Conservation (phyloP, 1,284 basidiomycete species). For the Cerrena zonata region DNA sequence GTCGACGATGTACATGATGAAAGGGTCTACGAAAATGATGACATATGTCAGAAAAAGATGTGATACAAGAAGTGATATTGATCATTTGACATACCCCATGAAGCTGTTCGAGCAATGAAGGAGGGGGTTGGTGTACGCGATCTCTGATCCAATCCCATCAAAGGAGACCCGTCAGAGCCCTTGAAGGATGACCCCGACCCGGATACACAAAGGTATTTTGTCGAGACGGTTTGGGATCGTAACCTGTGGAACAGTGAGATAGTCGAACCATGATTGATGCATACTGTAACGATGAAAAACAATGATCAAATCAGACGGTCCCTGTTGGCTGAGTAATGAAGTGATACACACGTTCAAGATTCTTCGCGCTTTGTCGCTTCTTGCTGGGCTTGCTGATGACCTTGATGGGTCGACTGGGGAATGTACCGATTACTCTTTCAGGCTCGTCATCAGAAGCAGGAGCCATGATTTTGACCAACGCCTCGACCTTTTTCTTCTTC, state of each 20-base stretch:
- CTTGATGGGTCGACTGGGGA: slow-evolving; percentile 89
- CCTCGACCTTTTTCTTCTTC: slow-evolving; percentile 88
- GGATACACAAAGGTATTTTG: slow-evolving; percentile 91
- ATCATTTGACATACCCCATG: slow-evolving; percentile 58
- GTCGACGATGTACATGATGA: slow-evolving; percentile 92
- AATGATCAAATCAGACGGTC: slow-evolving; percentile 12
- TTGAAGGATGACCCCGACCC: slow-evolving; percentile 85
- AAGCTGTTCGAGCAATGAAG: slow-evolving; percentile 79
- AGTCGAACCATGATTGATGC: slow-evolving; percentile 92
- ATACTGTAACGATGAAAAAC: slow-evolving; percentile 47
- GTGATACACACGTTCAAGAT: slow-evolving; percentile 72
- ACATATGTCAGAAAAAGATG: slow-evolving; percentile 13
- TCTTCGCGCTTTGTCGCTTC: slow-evolving; percentile 90
- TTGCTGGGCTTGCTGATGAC: slow-evolving; percentile 96
- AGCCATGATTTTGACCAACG: slow-evolving; percentile 82
- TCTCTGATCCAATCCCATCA: slow-evolving; percentile 76
- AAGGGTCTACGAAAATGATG: slow-evolving; percentile 58
- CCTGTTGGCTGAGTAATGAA: slow-evolving; percentile 3
- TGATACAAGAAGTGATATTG: background rate
- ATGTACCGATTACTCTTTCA: slow-evolving; percentile 77
- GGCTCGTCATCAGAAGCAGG: slow-evolving; percentile 73
- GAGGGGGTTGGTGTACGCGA: slow-evolving; percentile 69
- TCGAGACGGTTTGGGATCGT: slow-evolving; percentile 89
- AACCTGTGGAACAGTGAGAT: slow-evolving; percentile 93
- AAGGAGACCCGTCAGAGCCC: slow-evolving; percentile 80